Evolutionary conservation across 352 stramenopile species (phyloP).

Genomic region (Pythium rhizo-oryzae): DNA sequence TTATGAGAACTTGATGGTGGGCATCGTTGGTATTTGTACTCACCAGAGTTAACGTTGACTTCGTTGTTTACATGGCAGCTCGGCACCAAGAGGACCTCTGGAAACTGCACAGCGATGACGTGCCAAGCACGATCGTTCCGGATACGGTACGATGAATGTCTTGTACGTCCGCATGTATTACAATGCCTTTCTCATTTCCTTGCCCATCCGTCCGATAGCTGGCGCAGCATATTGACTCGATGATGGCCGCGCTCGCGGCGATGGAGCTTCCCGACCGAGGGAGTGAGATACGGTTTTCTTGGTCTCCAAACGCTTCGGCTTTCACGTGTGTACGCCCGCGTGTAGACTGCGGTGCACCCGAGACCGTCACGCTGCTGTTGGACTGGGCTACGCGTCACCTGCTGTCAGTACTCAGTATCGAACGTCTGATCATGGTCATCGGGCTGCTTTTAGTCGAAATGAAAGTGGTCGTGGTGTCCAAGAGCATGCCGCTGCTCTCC

Average conservation of each 20-base stretch:
- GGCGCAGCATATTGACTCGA: conserved; percentile 21
- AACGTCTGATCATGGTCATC: conserved; percentile 17
- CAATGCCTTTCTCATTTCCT: too few species aligned
- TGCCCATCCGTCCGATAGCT: conserved; percentile 8
- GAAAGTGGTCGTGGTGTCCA: conserved; percentile 35
- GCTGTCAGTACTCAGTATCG: conserved; percentile 15
- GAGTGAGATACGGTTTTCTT: conserved; percentile 7
- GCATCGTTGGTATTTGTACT: not conserved
- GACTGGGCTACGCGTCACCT: conserved; percentile 25
- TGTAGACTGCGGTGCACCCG: conserved; percentile 17
- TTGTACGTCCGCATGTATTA: too few species aligned
- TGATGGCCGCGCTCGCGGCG: conserved; percentile 9
- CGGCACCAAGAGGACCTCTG: conserved; percentile 16
- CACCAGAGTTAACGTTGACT: not conserved
- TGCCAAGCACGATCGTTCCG: conserved; percentile 24
- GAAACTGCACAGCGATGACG: not conserved
- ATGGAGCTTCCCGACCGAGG: conserved; percentile 12
- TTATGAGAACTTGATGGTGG: not conserved
- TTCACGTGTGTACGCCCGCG: conserved; percentile 9
- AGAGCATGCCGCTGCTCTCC: conserved; percentile 21
- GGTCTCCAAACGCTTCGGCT: not conserved
- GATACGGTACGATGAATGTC: conserved; percentile 7
- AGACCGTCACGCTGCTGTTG: conserved; percentile 19
- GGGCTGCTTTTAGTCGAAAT: conserved; percentile 29
- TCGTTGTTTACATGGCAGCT: conserved; percentile 2